phyloP scores from a whole-genome alignment of 441 rosid genomes.

The Macaranga tanarius region DNA sequence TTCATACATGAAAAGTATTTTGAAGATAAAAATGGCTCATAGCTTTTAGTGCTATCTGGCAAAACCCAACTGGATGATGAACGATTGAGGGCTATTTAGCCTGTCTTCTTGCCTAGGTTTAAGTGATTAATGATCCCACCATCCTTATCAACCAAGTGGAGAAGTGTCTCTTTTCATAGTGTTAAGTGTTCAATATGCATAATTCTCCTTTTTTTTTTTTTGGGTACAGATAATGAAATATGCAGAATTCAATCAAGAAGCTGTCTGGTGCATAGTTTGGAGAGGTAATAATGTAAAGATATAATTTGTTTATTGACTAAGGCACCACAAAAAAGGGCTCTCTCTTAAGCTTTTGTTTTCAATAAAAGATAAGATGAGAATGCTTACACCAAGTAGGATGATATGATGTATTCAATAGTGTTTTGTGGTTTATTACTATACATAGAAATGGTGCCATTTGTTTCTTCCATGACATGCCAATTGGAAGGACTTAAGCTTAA shows the following conservation, averaged over 20 bases:
- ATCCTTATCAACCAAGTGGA: slow-evolving; percentile 1
- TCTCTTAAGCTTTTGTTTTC: background rate
- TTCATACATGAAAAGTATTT: too few relatives aligned
- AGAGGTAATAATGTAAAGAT: background rate
- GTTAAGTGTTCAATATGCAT: background rate
- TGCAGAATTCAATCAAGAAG: background rate
- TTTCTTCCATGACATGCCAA: slow-evolving; percentile 1
- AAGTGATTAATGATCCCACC: slow-evolving; percentile 13
- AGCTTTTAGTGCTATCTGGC: slow-evolving; percentile 13
- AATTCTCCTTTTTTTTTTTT: too few relatives aligned
- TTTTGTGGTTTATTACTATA: background rate
- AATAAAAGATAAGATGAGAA: background rate
- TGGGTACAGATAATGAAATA: too few relatives aligned
- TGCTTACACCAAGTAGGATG: slow-evolving; percentile 16
- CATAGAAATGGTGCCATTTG: background rate
- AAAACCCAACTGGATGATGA: background rate
- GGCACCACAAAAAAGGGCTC: background rate
- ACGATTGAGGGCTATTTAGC: background rate
- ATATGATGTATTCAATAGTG: background rate
- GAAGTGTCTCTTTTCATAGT: slow-evolving; percentile 17
- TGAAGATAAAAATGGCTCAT: background rate
- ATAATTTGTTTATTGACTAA: slow-evolving; percentile 17
- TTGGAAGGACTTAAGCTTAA: background rate
- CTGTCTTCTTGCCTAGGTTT: background rate
- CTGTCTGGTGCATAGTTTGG: background rate